Evolutionary conservation across 176 grass and related monocot genomes (phyloP).

Genomic region (Oryza glumipatula): DNA sequence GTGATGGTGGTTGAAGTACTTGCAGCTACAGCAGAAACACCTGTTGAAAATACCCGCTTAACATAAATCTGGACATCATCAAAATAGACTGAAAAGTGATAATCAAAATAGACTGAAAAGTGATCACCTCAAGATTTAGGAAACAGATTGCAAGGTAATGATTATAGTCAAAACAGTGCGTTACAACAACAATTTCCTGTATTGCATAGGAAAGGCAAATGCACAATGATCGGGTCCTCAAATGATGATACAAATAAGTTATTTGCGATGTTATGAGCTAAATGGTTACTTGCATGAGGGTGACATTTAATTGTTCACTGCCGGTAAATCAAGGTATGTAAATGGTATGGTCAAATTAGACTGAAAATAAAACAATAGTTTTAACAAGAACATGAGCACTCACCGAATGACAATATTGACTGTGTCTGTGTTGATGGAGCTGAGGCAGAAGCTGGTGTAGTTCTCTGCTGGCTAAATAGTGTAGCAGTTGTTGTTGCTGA

Average conservation of each 20-base stretch:
- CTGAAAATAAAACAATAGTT: slow-evolving; percentile 23
- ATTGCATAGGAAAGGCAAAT: neutral
- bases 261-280: slow-evolving; percentile 4
- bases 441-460: slow-evolving; percentile 49
- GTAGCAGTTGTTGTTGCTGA: slow-evolving; percentile 13
- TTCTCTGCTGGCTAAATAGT: slow-evolving; percentile 50
- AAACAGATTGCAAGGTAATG: slow-evolving; percentile 11
- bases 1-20: slow-evolving; percentile 50
- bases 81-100: slow-evolving; percentile 8
- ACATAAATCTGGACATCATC: slow-evolving; percentile 7
- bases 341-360: neutral
- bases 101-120: slow-evolving; percentile 5
- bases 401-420: slow-evolving; percentile 61
- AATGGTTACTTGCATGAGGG: neutral
- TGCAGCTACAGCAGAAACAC: slow-evolving; percentile 56
- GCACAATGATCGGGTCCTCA: slow-evolving; percentile 5
- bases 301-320: slow-evolving; percentile 17
- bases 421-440: slow-evolving; percentile 41
- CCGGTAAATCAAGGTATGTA: neutral
- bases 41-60: slow-evolving; percentile 39
- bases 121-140: slow-evolving; percentile 6
- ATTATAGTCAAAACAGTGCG: slow-evolving; percentile 7
- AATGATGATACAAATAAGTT: neutral
- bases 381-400: slow-evolving; percentile 29
- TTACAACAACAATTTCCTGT: neutral